phyloP scores from a whole-genome alignment of 345 rosid genomes.

The Bruguiera gymnorhiza region DNA sequence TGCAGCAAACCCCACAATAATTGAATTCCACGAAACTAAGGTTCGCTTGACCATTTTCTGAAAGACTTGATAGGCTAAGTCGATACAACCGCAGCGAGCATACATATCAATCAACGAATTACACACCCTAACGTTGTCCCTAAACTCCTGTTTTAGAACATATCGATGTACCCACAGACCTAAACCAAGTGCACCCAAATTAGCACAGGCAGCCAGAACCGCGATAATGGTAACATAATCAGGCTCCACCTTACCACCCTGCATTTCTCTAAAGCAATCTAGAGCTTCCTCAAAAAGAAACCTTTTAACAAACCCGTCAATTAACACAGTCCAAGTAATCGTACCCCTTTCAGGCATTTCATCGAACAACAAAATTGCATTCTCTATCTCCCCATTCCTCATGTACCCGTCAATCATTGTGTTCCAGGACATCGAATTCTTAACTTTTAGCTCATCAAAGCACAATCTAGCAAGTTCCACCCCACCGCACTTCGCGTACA shows the following conservation, averaged over 20 bases:
- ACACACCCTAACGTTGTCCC: slow-evolving; percentile 17
- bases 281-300: slow-evolving; percentile 20
- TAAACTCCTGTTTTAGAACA: slow-evolving; percentile 14
- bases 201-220: slow-evolving; percentile 25
- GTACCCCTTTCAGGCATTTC: slow-evolving; percentile 28
- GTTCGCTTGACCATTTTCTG: slow-evolving; percentile 17
- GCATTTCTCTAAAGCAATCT: slow-evolving; percentile 27
- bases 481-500: slow-evolving; percentile 24
- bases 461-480: slow-evolving; percentile 16
- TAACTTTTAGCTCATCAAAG: slow-evolving; percentile 13
- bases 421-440: slow-evolving; percentile 24
- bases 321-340: slow-evolving; percentile 27
- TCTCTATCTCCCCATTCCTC: slow-evolving; percentile 9
- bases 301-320: slow-evolving; percentile 29
- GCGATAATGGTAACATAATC: slow-evolving; percentile 25
- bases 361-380: slow-evolving; percentile 22
- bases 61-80: slow-evolving; percentile 25
- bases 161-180: slow-evolving; percentile 29
- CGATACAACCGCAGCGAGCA: slow-evolving; percentile 19
- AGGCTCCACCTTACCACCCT: slow-evolving; percentile 18
- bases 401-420: slow-evolving; percentile 26
- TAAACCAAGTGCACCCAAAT: slow-evolving; percentile 26
- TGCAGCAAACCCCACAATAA: slow-evolving; percentile 24
- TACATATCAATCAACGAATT: slow-evolving; percentile 30
- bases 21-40: slow-evolving; percentile 28